Conservation (phyloP, 2,329 filamentous ascomycete genomes). For the Magnaporthiopsis incrustans region DNA sequence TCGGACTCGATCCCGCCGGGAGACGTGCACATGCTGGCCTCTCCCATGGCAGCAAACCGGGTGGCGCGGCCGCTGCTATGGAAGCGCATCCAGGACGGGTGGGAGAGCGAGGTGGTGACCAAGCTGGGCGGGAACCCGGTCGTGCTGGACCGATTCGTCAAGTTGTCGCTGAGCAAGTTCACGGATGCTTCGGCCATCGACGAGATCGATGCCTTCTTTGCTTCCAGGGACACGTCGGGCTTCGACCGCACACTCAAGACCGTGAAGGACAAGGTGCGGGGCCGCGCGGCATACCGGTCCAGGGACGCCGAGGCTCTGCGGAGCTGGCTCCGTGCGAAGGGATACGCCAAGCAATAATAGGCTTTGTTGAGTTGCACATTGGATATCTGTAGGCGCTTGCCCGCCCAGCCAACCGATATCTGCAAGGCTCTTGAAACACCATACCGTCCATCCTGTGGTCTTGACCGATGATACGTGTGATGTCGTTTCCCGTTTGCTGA, state of each 20-base stretch:
- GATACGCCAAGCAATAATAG: conserved; percentile 1
- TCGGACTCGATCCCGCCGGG: conserved; percentile 66
- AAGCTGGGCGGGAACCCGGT: conserved; percentile 74
- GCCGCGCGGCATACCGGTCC: conserved; percentile 72
- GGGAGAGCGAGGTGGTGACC: conserved; percentile 58
- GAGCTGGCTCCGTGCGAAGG: conserved; percentile 53
- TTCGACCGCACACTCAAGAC: conserved; percentile 84
- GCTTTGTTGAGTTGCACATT: neutral
- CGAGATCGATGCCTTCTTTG: conserved; percentile 81
- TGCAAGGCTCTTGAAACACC: neutral
- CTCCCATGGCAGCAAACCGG: conserved; percentile 63
- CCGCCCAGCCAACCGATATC: neutral
- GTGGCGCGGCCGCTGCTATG: conserved; percentile 69
- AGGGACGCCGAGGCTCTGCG: conserved; percentile 65
- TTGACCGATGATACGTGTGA: neutral
- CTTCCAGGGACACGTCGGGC: conserved; percentile 72
- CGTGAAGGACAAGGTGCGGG: conserved; percentile 76
- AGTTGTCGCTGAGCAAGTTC: conserved; percentile 70
- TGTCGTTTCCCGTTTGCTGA: neutral
- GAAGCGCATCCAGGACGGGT: conserved; percentile 80
- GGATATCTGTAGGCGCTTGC: neutral
- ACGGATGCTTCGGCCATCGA: conserved; percentile 58
- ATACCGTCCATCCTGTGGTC: neutral
- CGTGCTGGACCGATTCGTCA: conserved; percentile 81
- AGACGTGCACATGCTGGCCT: conserved; percentile 79